Conservation (phyloP, 83 land plant genomes). For the Picea engelmannii region DNA sequence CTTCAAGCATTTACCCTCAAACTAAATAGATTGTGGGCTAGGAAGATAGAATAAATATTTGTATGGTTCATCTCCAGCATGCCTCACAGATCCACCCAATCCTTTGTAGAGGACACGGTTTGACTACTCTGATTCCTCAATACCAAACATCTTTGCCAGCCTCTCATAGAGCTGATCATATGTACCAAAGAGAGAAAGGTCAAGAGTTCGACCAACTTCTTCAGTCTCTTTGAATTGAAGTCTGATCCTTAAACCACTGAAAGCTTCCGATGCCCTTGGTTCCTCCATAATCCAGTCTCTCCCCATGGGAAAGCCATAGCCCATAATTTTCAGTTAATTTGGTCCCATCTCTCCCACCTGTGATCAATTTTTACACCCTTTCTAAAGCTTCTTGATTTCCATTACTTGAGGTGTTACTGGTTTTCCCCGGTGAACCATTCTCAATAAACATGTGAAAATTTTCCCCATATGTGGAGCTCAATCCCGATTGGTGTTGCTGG, state of each 20-base stretch:
- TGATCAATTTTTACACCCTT: not conserved
- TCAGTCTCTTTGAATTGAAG: slow-evolving; percentile 58
- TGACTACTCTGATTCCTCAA: slow-evolving; percentile 35
- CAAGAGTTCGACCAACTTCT: slow-evolving; percentile 75
- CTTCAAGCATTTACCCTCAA: not conserved
- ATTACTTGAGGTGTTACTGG: slow-evolving; percentile 38
- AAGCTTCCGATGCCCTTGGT: slow-evolving; percentile 9
- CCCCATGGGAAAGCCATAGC: slow-evolving; percentile 18
- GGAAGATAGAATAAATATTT: slow-evolving; percentile 21
- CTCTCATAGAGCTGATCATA: slow-evolving; percentile 64
- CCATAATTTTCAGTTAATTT: slow-evolving; percentile 20
- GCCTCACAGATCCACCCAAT: slow-evolving; percentile 35
- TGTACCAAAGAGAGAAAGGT: slow-evolving; percentile 52
- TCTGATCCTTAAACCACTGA: slow-evolving; percentile 23
- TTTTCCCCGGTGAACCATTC: slow-evolving; percentile 21
- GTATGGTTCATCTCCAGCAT: slow-evolving; percentile 64
- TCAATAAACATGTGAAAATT: slow-evolving; percentile 19
- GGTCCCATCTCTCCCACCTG: slow-evolving; percentile 1
- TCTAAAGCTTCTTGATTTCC: slow-evolving; percentile 18
- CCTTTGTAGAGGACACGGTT: slow-evolving; percentile 44
- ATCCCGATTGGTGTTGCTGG: not conserved
- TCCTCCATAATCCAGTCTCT: slow-evolving; percentile 4
- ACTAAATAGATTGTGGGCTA: not conserved
- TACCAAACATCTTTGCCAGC: slow-evolving; percentile 61
- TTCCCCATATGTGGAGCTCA: not conserved